Conservation (phyloP, 2,329 filamentous ascomycete species). For the Verticillium longisporum region DNA sequence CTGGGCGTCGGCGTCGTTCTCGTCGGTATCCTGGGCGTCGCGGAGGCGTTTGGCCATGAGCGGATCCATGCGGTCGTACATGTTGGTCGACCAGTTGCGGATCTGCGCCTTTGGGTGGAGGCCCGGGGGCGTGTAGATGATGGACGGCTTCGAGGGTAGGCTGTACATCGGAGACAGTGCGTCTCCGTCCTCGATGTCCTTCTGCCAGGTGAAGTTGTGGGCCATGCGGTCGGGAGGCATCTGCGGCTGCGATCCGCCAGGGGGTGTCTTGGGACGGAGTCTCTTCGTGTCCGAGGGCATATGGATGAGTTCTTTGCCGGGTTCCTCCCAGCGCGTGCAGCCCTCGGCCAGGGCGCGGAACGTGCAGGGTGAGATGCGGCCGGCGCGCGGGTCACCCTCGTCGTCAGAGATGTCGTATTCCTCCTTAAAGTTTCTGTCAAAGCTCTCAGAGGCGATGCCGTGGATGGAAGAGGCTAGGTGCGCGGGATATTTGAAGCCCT, state of each 20-base stretch:
- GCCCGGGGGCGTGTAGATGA: constrained; percentile 6
- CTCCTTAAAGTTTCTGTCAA: neutral
- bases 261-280: constrained; percentile 6
- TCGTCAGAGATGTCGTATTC: constrained; percentile 27
- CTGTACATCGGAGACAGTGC: constrained; percentile 10
- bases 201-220: constrained; percentile 12
- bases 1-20: neutral
- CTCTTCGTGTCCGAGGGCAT: constrained; percentile 9
- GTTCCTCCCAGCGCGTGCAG: constrained; percentile 20
- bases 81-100: constrained; percentile 10
- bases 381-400: constrained; percentile 28
- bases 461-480: neutral
- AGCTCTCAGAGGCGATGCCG: neutral
- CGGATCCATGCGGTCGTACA: constrained; percentile 13
- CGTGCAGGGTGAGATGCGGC: constrained; percentile 32
- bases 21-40: constrained; percentile 4
- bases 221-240: constrained; percentile 6
- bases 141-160: constrained; percentile 9
- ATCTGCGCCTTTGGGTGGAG: neutral
- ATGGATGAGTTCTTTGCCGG: constrained; percentile 7
- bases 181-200: constrained; percentile 13
- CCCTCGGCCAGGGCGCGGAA: constrained; percentile 31
- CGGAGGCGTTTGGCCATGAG: constrained; percentile 6
- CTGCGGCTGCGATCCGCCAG: neutral
- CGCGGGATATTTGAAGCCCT: constrained; percentile 3